A percentile compares a stretch with the other conserved stretches of the same genome.
phyloP scores from a whole-genome alignment of 2,329 filamentous ascomycete species.

The Diaporthe humulicola region DNA sequence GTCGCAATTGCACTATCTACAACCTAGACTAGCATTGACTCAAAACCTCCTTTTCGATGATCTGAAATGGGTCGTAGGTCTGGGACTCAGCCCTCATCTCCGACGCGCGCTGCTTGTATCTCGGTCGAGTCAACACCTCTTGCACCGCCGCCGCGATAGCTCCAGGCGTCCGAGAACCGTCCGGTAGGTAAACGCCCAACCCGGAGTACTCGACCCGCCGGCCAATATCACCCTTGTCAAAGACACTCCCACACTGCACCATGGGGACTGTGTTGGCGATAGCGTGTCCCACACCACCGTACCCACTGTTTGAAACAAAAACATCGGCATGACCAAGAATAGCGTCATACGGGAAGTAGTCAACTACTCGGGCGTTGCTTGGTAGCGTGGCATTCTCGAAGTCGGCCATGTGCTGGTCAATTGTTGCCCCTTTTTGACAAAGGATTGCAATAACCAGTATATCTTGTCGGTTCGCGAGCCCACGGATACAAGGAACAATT shows the following conservation, averaged over 20 bases:
- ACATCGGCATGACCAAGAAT: background rate
- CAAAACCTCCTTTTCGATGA: background rate
- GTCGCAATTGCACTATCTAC: no score
- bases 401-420: slow-evolving; percentile 43
- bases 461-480: slow-evolving; percentile 56
- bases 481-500: slow-evolving; percentile 59
- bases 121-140: background rate
- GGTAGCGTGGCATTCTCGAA: no score
- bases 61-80: background rate
- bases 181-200: background rate
- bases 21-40: no score
- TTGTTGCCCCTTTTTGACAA: slow-evolving; percentile 45
- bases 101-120: background rate
- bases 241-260: background rate
- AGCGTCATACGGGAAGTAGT: no score
- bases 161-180: slow-evolving; percentile 33
- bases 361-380: no score
- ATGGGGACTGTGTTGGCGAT: background rate
- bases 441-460: slow-evolving; percentile 52
- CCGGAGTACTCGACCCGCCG: background rate
- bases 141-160: background rate
- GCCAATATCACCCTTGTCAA: background rate
- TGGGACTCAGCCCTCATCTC: background rate
- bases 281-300: background rate
- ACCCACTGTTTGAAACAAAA: background rate